phyloP scores from a whole-genome alignment of 2,329 filamentous ascomycete genomes.

The Colletotrichum falcatum region DNA sequence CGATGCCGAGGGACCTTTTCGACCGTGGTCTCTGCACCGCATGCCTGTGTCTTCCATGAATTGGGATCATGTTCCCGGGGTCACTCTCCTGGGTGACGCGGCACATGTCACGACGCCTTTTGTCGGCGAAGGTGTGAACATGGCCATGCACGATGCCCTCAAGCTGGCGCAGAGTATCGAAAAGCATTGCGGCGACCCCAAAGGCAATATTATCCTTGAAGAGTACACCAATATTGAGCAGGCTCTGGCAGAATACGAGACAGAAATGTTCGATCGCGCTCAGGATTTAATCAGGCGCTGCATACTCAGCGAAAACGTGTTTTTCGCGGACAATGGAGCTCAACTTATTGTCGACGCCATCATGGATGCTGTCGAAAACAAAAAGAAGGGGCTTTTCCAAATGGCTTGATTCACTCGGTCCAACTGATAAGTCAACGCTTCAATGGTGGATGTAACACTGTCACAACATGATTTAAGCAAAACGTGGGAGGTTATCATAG shows the following conservation, averaged over 20 bases:
- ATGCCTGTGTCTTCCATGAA: constrained; percentile 17
- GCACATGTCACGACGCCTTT: constrained; percentile 29
- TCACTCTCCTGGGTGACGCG: constrained; percentile 24
- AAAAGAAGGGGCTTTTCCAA: neutral
- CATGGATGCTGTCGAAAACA: neutral
- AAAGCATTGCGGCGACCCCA: neutral
- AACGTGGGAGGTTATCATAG: neutral
- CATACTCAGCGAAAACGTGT: constrained; percentile 7
- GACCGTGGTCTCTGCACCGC: constrained; percentile 21
- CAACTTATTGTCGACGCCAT: neutral
- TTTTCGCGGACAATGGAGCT: constrained; percentile 14
- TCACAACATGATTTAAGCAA: too few species aligned
- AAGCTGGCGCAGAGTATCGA: constrained; percentile 16
- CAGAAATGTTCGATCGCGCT: constrained; percentile 19
- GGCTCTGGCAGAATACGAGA: constrained; percentile 18
- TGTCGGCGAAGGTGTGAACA: constrained; percentile 27
- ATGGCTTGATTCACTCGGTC: neutral
- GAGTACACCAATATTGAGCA: neutral
- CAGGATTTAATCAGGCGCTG: constrained; percentile 8
- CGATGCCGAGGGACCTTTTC: constrained; percentile 14
- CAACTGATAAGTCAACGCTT: neutral
- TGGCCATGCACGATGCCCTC: constrained; percentile 27
- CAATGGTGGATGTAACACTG: too few species aligned
- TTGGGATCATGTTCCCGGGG: constrained; percentile 18
- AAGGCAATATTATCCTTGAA: too few species aligned